A percentile compares a stretch with the other conserved stretches of the same genome.
Evolutionary conservation across 2,329 filamentous ascomycete species (phyloP).

Genomic region (Byssochlamys sp.): DNA sequence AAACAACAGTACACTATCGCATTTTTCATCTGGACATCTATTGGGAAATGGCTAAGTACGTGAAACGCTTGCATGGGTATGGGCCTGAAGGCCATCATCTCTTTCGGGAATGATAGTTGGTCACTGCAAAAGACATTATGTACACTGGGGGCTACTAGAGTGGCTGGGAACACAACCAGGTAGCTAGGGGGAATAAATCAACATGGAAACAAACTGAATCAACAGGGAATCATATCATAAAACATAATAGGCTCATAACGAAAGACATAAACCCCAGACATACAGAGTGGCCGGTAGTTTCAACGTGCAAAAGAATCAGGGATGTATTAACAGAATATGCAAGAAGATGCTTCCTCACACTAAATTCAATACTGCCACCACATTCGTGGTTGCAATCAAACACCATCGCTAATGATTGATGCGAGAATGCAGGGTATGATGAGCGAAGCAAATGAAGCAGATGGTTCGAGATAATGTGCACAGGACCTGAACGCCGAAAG

Average conservation of each 20-base stretch:
- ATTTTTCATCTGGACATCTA: neutral
- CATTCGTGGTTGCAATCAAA: slow-evolving; percentile 1
- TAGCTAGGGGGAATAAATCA: neutral
- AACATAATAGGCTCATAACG: neutral
- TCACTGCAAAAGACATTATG: neutral
- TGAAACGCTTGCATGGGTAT: neutral
- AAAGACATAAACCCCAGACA: neutral
- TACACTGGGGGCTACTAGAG: neutral
- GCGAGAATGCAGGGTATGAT: neutral
- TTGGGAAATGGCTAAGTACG: neutral
- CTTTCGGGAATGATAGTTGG: neutral
- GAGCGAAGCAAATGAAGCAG: neutral
- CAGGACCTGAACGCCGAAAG: neutral
- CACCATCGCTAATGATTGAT: slow-evolving; percentile 9
- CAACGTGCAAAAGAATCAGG: neutral
- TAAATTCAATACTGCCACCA: neutral
- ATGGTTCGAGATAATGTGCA: neutral
- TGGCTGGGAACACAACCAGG: neutral
- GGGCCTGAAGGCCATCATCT: neutral
- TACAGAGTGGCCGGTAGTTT: neutral
- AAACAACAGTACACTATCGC: no score
- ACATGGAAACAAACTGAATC: neutral
- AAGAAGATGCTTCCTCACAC: neutral
- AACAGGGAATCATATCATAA: neutral
- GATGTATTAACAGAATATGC: neutral